Evolutionary conservation across 73 alveolate genomes (phyloP).

Genomic region (Symbiodinium natans): DNA sequence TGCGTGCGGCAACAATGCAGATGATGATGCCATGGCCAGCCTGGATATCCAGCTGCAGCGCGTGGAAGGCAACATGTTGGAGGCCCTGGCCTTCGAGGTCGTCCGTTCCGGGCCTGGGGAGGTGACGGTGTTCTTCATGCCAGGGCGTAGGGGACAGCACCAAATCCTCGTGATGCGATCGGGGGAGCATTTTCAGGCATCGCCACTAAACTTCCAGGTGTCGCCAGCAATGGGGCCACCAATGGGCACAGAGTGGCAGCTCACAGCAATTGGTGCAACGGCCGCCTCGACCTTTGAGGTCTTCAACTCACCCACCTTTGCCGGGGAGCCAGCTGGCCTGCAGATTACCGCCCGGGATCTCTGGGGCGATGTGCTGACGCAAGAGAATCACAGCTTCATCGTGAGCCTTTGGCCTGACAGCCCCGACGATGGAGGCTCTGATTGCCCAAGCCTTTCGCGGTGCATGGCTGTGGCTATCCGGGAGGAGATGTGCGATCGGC

Average conservation of each 20-base stretch:
- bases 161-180: conserved; percentile 20
- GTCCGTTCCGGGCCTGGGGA: conserved; percentile 63
- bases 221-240: conserved; percentile 26
- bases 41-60: conserved; percentile 59
- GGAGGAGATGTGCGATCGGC: conserved; percentile 9
- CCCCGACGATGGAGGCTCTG: neutral
- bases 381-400: neutral
- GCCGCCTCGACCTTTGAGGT: neutral
- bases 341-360: conserved; percentile 62
- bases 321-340: conserved; percentile 53
- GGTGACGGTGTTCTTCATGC: conserved; percentile 47
- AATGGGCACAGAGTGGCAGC: conserved; percentile 22
- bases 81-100: conserved; percentile 48
- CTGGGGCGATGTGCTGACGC: conserved; percentile 66
- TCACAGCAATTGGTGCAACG: conserved; percentile 48
- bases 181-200: conserved; percentile 9
- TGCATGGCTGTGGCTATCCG: conserved; percentile 7
- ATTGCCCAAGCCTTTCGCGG: neutral
- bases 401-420: neutral
- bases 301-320: conserved; percentile 26
- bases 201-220: conserved; percentile 68
- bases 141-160: conserved; percentile 66
- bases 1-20: conserved; percentile 83
- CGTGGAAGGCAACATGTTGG: neutral
- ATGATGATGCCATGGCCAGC: conserved; percentile 65